Evolutionary conservation across 257 asterid genomes (phyloP).

Genomic region (Asclepias syriaca): DNA sequence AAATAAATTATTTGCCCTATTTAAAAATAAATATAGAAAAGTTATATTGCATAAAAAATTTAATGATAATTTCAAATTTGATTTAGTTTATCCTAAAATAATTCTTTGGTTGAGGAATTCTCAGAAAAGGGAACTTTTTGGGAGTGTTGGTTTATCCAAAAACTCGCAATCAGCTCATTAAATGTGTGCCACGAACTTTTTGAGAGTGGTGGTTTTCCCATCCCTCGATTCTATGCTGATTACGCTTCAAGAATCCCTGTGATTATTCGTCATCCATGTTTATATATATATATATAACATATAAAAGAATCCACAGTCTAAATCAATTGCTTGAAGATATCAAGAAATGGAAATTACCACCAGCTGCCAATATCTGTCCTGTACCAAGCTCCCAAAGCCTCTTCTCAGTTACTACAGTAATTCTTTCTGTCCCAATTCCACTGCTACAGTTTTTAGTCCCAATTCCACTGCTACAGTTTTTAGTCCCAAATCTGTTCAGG

Average conservation of each 20-base stretch:
- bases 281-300: background rate
- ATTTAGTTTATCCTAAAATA: no score
- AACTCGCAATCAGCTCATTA: background rate
- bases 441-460: slow-evolving; percentile 22
- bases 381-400: slow-evolving; percentile 12
- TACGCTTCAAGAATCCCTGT: background rate
- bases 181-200: background rate
- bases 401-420: slow-evolving; percentile 7
- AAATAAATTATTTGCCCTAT: no score
- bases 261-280: background rate
- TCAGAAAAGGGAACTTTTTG: background rate
- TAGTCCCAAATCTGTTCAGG: slow-evolving; percentile 28
- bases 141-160: slow-evolving; percentile 1
- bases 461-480: slow-evolving; percentile 20
- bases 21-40: no score
- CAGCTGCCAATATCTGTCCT: slow-evolving; percentile 5
- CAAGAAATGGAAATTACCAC: slow-evolving; percentile 17
- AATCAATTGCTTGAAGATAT: background rate
- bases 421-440: slow-evolving; percentile 19
- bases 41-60: no score
- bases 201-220: background rate
- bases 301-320: background rate
- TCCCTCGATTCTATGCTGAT: no score
- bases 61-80: no score
- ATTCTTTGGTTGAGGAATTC: background rate